phyloP scores from a whole-genome alignment of 768 basidiomycete genomes.

The Agaricus blazei region DNA sequence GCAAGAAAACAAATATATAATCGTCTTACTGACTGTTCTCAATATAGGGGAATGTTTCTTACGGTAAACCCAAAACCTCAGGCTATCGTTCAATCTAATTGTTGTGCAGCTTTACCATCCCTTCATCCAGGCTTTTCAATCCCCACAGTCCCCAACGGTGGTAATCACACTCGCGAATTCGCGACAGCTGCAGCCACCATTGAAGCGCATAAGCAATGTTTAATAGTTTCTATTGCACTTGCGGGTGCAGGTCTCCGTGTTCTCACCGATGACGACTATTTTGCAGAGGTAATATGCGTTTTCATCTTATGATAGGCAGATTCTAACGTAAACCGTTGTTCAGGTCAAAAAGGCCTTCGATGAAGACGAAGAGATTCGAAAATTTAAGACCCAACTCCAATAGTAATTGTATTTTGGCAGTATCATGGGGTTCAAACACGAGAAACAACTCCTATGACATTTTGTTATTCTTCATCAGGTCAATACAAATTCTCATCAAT shows the following conservation, averaged over 20 bases:
- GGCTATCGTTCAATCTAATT: not conserved
- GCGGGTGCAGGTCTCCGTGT: constrained; percentile 67
- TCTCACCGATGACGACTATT: constrained; percentile 63
- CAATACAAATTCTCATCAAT: too few species aligned
- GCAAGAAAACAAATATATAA: constrained; percentile 17
- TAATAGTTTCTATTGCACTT: constrained; percentile 66
- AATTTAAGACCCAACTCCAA: constrained; percentile 6
- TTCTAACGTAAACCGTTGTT: not conserved
- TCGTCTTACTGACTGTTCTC: not conserved
- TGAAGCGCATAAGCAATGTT: constrained; percentile 59
- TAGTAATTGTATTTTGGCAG: not conserved
- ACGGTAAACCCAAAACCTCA: constrained; percentile 38
- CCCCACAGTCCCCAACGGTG: constrained; percentile 64
- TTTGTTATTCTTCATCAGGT: too few species aligned
- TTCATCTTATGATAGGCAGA: not conserved
- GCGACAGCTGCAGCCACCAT: constrained; percentile 54
- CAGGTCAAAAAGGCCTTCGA: not conserved
- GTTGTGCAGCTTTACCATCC: constrained; percentile 46
- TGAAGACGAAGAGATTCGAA: constrained; percentile 1
- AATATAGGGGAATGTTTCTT: constrained; percentile 66
- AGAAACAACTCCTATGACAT: too few species aligned
- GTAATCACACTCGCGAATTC: constrained; percentile 75
- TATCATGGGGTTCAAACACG: not conserved
- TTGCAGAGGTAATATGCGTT: constrained; percentile 36
- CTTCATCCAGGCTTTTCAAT: constrained; percentile 79